These are phyloP conservation scores for Fusarium fujikuroi DNA, from an alignment of 2,329 filamentous ascomycete species.

Conservation along the genomic window DNA sequence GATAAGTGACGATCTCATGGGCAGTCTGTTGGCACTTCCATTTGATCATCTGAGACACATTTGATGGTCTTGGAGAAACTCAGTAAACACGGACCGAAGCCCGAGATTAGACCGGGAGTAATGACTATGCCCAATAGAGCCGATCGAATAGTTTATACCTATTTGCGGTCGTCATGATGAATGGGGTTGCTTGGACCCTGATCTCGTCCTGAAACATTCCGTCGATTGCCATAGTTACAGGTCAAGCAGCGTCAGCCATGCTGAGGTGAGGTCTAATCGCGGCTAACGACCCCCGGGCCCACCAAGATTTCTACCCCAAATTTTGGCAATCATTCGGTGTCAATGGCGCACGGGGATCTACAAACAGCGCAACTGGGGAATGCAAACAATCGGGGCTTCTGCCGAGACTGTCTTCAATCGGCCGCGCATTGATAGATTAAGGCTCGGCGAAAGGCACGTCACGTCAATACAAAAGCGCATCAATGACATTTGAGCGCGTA, in stretches of 20 bases:
- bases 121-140: too few species aligned
- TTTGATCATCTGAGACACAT: conserved; percentile 6
- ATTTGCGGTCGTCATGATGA: neutral
- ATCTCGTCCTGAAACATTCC: neutral
- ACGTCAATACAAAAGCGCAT: too few species aligned
- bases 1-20: neutral
- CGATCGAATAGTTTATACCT: too few species aligned
- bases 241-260: neutral
- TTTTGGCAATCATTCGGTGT: neutral
- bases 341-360: neutral
- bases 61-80: neutral
- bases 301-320: neutral
- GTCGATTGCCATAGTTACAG: neutral
- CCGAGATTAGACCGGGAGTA: neutral
- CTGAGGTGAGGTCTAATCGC: neutral
- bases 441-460: too few species aligned
- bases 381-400: neutral
- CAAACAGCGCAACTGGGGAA: neutral
- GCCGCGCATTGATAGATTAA: neutral
- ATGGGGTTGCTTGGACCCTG: too few species aligned
- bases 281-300: neutral
- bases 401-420: neutral
- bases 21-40: neutral
- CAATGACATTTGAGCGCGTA: neutral
- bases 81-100: neutral